Conservation (phyloP, 1,284 basidiomycete genomes). For the Ganoderma boninense region DNA sequence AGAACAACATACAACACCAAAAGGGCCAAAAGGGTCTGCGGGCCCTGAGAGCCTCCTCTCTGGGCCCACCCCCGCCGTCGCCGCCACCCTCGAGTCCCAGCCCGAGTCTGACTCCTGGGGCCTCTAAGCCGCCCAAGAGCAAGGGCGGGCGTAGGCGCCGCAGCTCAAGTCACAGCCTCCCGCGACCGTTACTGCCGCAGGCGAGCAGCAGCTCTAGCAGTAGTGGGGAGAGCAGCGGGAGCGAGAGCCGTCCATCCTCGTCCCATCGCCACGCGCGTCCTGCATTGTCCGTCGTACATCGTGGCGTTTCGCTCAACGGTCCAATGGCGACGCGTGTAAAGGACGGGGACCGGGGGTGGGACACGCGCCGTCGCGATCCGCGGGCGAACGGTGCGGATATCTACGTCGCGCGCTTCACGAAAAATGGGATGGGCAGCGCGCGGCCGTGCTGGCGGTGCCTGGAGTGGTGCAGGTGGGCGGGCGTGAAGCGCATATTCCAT, state of each 20-base stretch:
- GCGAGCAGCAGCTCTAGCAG: constrained; percentile 23
- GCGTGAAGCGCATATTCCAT: constrained; percentile 64
- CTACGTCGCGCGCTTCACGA: constrained; percentile 61
- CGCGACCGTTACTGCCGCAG: not conserved
- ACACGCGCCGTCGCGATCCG: constrained; percentile 49
- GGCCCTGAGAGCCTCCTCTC: constrained; percentile 34
- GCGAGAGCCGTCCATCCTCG: constrained; percentile 17
- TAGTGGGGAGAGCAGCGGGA: constrained; percentile 26
- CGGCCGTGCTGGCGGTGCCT: constrained; percentile 64
- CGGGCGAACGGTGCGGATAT: constrained; percentile 62
- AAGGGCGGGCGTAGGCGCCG: constrained; percentile 27
- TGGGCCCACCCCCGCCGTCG: constrained; percentile 30
- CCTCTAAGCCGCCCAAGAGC: constrained; percentile 26
- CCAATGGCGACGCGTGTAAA: constrained; percentile 18
- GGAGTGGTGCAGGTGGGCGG: constrained; percentile 66
- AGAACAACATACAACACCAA: constrained; percentile 35
- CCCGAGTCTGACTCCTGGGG: constrained; percentile 15
- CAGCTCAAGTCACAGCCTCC: constrained; percentile 18
- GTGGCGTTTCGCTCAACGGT: not conserved
- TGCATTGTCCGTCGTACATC: not conserved
- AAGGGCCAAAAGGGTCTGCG: constrained; percentile 39
- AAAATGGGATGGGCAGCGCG: constrained; percentile 55
- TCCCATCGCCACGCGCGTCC: constrained; percentile 11
- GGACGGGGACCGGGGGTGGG: constrained; percentile 43
- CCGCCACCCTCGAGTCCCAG: constrained; percentile 12